These are phyloP conservation scores for Camillea tinctor DNA, from an alignment of 2,329 filamentous ascomycete genomes.

Conservation along the genomic window DNA sequence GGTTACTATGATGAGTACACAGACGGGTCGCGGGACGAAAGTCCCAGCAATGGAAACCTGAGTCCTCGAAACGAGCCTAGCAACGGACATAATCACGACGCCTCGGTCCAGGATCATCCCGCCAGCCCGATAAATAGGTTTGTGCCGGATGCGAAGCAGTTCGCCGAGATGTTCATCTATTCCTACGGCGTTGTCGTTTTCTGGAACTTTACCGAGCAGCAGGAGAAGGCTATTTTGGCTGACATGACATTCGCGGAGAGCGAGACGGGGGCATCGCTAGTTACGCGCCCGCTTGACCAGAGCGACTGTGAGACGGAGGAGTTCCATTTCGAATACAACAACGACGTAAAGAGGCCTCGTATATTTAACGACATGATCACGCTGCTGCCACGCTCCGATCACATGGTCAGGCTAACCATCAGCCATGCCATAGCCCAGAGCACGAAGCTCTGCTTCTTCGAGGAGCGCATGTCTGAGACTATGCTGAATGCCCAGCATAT, in stretches of 20 bases:
- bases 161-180: constrained; percentile 96
- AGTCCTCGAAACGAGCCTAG: constrained; percentile 19
- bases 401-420: constrained; percentile 99
- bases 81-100: constrained; percentile 19
- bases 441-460: constrained; percentile 93
- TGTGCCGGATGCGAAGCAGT: constrained; percentile 69
- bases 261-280: constrained; percentile 63
- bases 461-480: constrained; percentile 91
- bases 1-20: constrained; percentile 81
- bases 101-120: constrained; percentile 33
- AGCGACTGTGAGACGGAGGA: constrained; percentile 96
- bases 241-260: constrained; percentile 86
- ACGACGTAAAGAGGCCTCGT: constrained; percentile 78
- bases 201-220: constrained; percentile 96
- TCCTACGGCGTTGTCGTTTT: constrained; percentile 97
- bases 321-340: constrained; percentile 97
- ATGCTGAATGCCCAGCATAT: constrained; percentile 93
- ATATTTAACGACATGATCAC: constrained; percentile 99
- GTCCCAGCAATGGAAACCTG: constrained; percentile 24
- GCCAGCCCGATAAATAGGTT: constrained; percentile 57
- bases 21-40: constrained; percentile 44
- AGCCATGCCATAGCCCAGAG: constrained; percentile 97
- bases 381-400: constrained; percentile 80
- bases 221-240: constrained; percentile 94
- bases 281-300: constrained; percentile 77